Conservation (phyloP, 2,329 filamentous ascomycete species). For the Fusarium tanahbumbuense region DNA sequence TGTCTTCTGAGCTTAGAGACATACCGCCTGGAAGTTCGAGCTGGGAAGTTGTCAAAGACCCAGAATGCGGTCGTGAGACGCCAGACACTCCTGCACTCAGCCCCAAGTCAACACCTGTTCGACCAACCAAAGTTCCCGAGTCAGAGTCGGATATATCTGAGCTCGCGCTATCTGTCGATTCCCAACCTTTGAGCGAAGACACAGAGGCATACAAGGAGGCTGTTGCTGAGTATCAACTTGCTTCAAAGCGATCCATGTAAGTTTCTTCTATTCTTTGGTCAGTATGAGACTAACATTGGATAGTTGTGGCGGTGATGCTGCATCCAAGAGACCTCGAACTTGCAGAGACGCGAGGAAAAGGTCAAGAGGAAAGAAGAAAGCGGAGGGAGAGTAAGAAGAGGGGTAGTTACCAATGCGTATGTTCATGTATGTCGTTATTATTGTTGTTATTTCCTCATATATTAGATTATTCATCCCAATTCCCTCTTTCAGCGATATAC, state of each 20-base stretch:
- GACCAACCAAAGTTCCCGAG: background rate
- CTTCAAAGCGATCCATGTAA: background rate
- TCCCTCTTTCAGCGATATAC: background rate
- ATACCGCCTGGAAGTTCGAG: background rate
- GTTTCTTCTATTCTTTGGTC: background rate
- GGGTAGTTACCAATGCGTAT: background rate
- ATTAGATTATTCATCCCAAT: background rate
- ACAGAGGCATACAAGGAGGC: background rate
- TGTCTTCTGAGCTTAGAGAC: background rate
- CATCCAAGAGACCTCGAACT: background rate
- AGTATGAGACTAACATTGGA: background rate
- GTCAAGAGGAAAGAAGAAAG: background rate
- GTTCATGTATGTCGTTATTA: background rate
- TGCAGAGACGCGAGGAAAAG: background rate
- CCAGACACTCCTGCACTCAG: background rate
- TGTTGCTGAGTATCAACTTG: background rate
- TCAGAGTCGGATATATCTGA: conserved; percentile 22
- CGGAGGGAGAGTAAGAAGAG: background rate
- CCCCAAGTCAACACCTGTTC: background rate
- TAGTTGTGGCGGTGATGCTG: background rate
- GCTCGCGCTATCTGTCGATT: background rate
- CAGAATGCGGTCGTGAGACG: background rate
- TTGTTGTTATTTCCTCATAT: background rate
- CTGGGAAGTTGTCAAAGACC: conserved; percentile 11
- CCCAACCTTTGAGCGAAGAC: background rate